These are phyloP conservation scores for Orbilia blumenaviensis DNA, from an alignment of 2,329 filamentous ascomycete genomes.

Conservation along the genomic window DNA sequence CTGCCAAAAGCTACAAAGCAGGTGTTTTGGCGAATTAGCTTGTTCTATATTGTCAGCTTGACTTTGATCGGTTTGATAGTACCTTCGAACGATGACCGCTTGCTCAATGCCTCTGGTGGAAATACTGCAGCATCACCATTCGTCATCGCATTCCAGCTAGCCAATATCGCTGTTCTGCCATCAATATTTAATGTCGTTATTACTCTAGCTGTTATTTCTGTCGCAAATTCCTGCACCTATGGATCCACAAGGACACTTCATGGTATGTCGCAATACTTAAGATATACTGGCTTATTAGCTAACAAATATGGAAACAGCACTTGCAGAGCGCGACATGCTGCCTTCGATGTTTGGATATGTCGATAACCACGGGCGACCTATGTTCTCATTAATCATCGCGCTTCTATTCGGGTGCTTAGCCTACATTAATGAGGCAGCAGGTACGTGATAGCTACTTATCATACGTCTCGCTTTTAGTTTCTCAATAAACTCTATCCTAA, in stretches of 20 bases:
- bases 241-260: constrained; percentile 48
- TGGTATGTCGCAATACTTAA: background rate
- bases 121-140: constrained; percentile 69
- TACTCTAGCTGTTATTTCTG: constrained; percentile 51
- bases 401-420: constrained; percentile 44
- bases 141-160: constrained; percentile 71
- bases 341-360: constrained; percentile 62
- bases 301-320: constrained; percentile 6
- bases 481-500: background rate
- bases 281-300: background rate
- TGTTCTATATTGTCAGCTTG: constrained; percentile 65
- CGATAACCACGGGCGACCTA: constrained; percentile 63
- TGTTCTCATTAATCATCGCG: constrained; percentile 55
- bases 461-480: background rate
- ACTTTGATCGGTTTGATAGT: constrained; percentile 64
- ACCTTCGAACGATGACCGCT: constrained; percentile 60
- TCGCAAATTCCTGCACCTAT: constrained; percentile 48
- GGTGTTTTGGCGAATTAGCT: constrained; percentile 66
- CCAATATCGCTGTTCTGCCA: constrained; percentile 70
- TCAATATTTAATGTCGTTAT: constrained; percentile 75
- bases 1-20: constrained; percentile 65
- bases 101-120: constrained; percentile 61
- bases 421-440: constrained; percentile 56
- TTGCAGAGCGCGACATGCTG: constrained; percentile 35
- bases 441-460: background rate